phyloP scores from a whole-genome alignment of 83 land plant genomes.

The Picea mariana region DNA sequence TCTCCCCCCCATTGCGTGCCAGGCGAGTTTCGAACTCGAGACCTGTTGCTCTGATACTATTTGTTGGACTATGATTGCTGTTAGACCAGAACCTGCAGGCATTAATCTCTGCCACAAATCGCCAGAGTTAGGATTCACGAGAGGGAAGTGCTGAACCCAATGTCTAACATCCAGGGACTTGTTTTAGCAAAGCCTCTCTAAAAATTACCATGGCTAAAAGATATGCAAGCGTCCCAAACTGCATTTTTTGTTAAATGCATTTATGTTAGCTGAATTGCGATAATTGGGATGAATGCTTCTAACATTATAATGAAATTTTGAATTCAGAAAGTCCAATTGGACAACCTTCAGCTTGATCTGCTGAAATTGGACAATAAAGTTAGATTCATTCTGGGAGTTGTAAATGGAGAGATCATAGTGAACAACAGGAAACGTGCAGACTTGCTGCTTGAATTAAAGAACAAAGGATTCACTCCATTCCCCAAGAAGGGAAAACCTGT shows the following conservation, averaged over 20 bases:
- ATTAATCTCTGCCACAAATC: too few relatives aligned
- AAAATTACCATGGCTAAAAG: not conserved
- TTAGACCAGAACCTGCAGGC: too few relatives aligned
- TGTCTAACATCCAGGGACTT: too few relatives aligned
- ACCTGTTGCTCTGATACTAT: too few relatives aligned
- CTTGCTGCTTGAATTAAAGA: conserved; percentile 68
- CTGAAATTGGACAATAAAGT: conserved; percentile 88
- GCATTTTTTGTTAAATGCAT: too few relatives aligned
- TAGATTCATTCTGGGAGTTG: conserved; percentile 88
- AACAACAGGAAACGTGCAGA: conserved; percentile 90
- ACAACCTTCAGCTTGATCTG: conserved; percentile 70
- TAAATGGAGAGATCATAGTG: conserved; percentile 80
- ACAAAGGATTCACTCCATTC: conserved; percentile 89
- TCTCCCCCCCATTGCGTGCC: too few relatives aligned
- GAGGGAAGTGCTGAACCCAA: too few relatives aligned
- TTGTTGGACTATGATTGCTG: too few relatives aligned
- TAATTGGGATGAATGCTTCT: not conserved
- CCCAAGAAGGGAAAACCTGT: conserved; percentile 73
- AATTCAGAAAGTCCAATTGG: conserved; percentile 68
- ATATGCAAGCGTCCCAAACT: not conserved
- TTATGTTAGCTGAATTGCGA: too few relatives aligned
- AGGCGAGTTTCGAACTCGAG: too few relatives aligned
- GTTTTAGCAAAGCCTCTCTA: too few relatives aligned
- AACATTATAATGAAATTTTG: not conserved
- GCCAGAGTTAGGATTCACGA: too few relatives aligned